Base-by-base conservation (phyloP, 495 filamentous ascomycete genomes). In the Haplographium delicatum region DNA sequence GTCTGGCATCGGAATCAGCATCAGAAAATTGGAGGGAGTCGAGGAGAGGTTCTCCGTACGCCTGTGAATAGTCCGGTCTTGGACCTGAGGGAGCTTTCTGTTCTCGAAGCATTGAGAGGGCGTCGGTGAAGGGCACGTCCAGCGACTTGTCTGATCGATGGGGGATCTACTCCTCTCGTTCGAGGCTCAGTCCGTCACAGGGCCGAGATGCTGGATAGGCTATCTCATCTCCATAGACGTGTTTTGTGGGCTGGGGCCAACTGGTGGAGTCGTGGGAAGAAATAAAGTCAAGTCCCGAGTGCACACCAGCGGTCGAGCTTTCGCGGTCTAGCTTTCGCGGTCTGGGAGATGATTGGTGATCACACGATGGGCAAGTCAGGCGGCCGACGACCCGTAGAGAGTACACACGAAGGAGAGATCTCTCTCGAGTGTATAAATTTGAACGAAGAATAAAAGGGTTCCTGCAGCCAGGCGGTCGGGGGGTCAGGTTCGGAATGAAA, bases 11-110 rank as follows among this genome's bases (percentile, higher is more conserved):
- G 45, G 33, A 35, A 50, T 60, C 51, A 60, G 57, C 41, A 52
- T 11, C 19, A 19, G 50, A 51, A 52, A 45, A 31, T 8, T 27
- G 54, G 59, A 25, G 63, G 58, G 33, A 42, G 33, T 34, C 38
- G 41, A 48, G 16, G 30, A 53, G 23, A n/a, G 37, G 56, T 13
- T 38, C 13, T 28, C 28, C 49, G 9, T 53, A 58, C 51, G 41
- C 26, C 28, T 53, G 57, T 8, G 73, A 73, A 62, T 72, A 73
- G 65, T 69, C 68, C 53, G 74, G 71, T 72, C 73, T 68, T 58
- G 72, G 73, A 67, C 71, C 76, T 70, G 74, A 69, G 57, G 75
- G 68, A 60, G 69, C 67, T 58, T 67, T 73, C 63, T 71, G 68
- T 62, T 78, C 73, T 65, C 69, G 69, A 65, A 72, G 69, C 76